Conservation (phyloP, 495 filamentous ascomycete genomes). For the Aspergillus baeticus region DNA sequence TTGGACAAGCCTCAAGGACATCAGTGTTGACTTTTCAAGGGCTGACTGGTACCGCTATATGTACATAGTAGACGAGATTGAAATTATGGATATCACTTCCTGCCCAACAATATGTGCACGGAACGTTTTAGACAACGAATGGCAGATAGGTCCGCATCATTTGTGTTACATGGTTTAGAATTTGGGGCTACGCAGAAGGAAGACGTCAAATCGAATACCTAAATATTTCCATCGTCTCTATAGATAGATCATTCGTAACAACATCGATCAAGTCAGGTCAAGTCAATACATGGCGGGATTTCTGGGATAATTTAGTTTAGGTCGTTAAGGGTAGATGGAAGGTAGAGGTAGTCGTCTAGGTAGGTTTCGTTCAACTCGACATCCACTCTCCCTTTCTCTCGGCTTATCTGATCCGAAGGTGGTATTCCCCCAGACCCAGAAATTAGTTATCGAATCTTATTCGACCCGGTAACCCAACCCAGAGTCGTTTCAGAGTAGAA, state of each 20-base stretch:
- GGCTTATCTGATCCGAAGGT: too few relatives aligned
- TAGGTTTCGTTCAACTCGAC: not conserved
- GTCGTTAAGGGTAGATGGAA: constrained; percentile 1
- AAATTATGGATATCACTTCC: too few relatives aligned
- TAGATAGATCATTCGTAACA: constrained; percentile 52
- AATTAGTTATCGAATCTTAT: too few relatives aligned
- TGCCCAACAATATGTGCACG: too few relatives aligned
- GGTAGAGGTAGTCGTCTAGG: not conserved
- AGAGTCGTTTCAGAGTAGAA: not conserved
- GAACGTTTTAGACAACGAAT: not conserved
- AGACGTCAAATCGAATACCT: constrained; percentile 19
- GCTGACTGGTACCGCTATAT: not conserved
- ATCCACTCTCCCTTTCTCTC: too few relatives aligned
- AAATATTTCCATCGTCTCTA: constrained; percentile 34
- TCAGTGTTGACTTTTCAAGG: not conserved
- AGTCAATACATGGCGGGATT: constrained; percentile 24
- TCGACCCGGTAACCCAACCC: too few relatives aligned
- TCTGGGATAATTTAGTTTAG: not conserved
- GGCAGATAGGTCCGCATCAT: not conserved
- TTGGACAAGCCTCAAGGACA: not conserved
- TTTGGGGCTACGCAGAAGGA: not conserved
- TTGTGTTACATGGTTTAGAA: too few relatives aligned
- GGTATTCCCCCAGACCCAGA: too few relatives aligned
- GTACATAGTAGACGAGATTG: too few relatives aligned
- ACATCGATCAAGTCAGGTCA: constrained; percentile 42